These are phyloP conservation scores for Nothomitra cinnamomea DNA, from an alignment of 2,329 filamentous ascomycete genomes.

Conservation along the genomic window DNA sequence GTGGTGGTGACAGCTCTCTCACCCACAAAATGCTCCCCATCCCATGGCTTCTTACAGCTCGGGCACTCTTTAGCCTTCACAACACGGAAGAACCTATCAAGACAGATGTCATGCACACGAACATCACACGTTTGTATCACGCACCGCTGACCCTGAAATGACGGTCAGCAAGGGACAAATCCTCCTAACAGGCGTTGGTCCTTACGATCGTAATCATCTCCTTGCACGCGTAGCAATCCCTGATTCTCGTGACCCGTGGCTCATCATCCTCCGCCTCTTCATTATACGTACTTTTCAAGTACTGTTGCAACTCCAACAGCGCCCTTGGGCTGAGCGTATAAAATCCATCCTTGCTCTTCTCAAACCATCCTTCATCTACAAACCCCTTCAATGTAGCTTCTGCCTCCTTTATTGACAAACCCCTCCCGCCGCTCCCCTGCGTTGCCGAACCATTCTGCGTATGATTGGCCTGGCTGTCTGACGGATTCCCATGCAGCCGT, in stretches of 20 bases:
- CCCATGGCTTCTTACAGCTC: slow-evolving; percentile 33
- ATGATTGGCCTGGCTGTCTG: slow-evolving; percentile 15
- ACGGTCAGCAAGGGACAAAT: background rate
- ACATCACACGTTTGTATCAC: slow-evolving; percentile 46
- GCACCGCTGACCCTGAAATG: slow-evolving; percentile 52
- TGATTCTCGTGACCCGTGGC: slow-evolving; percentile 50
- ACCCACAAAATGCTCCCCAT: slow-evolving; percentile 26
- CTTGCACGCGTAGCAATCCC: slow-evolving; percentile 73
- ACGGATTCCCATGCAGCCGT: slow-evolving; percentile 36
- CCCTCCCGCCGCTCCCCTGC: slow-evolving; percentile 21
- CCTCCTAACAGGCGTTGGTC: slow-evolving; percentile 7
- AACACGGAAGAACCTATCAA: slow-evolving; percentile 52
- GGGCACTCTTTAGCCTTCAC: slow-evolving; percentile 47
- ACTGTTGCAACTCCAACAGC: slow-evolving; percentile 68
- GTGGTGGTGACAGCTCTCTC: slow-evolving; percentile 18
- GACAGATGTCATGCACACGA: slow-evolving; percentile 63
- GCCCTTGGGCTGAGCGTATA: slow-evolving; percentile 62
- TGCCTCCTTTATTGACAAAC: slow-evolving; percentile 61
- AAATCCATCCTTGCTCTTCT: slow-evolving; percentile 52
- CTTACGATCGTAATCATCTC: slow-evolving; percentile 65
- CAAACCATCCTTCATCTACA: slow-evolving; percentile 70
- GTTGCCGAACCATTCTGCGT: slow-evolving; percentile 17
- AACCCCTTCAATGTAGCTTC: slow-evolving; percentile 54
- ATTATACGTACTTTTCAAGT: slow-evolving; percentile 83
- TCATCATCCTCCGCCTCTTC: slow-evolving; percentile 46